Percentiles rank a stretch among this genome's conserved stretches.
phyloP scores from a whole-genome alignment of 1,284 basidiomycete genomes.

The Papiliotrema flavescens region DNA sequence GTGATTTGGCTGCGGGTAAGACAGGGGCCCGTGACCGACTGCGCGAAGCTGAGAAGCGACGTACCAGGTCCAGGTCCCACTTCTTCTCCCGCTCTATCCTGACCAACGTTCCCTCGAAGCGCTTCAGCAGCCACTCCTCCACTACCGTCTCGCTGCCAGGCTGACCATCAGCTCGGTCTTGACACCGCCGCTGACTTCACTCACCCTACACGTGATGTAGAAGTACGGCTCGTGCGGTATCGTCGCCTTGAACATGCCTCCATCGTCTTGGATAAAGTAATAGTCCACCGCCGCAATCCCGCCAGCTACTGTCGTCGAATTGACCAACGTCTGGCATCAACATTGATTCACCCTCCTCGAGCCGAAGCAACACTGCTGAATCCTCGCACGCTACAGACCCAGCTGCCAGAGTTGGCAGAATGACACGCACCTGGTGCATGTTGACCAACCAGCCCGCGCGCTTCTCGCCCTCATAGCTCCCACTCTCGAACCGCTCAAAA shows the following conservation, averaged over 20 bases:
- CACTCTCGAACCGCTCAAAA: conserved; percentile 67
- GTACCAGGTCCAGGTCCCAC: conserved; percentile 80
- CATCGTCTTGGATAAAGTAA: conserved; percentile 97
- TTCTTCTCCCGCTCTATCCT: conserved; percentile 78
- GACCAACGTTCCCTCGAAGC: conserved; percentile 80
- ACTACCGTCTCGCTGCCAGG: conserved; percentile 81
- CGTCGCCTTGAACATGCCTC: conserved; percentile 93
- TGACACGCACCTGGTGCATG: conserved; percentile 82
- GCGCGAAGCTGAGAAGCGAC: conserved; percentile 14
- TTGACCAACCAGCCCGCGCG: conserved; percentile 94
- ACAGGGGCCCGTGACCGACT: not conserved
- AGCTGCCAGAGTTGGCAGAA: too few relatives aligned
- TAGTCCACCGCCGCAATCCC: conserved; percentile 91
- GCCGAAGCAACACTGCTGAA: too few relatives aligned
- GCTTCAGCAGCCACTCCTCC: conserved; percentile 94
- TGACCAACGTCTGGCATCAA: not conserved
- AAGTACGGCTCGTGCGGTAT: conserved; percentile 94
- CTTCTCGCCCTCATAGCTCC: conserved; percentile 58
- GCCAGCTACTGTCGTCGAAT: conserved; percentile 61
- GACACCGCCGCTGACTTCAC: too few relatives aligned
- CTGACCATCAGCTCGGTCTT: conserved; percentile 50
- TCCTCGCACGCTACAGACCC: not conserved
- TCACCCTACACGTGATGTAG: conserved; percentile 80
- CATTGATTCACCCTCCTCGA: too few relatives aligned
- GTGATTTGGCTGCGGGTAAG: conserved; percentile 70